Conservation (phyloP, 75 land plant species). For the Picea glauca region DNA sequence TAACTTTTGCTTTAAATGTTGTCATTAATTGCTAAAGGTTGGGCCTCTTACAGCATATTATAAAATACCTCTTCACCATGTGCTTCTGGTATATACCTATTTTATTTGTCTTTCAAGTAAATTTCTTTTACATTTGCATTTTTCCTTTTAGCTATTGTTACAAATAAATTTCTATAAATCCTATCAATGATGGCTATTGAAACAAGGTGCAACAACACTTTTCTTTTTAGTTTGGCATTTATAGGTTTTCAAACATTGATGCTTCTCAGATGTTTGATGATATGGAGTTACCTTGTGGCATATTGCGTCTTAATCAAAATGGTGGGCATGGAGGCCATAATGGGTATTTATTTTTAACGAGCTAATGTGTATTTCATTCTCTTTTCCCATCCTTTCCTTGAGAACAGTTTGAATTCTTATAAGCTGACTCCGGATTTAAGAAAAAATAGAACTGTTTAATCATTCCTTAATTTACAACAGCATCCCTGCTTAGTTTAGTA, state of each 20-base stretch:
- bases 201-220: not conserved
- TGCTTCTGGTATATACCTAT: conserved; percentile 60
- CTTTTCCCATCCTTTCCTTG: not conserved
- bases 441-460: not conserved
- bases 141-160: not conserved
- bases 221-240: not conserved
- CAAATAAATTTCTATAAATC: not conserved
- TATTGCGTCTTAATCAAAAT: conserved; percentile 55
- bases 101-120: not conserved
- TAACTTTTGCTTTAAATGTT: not conserved
- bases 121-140: not conserved
- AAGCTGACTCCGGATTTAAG: not conserved
- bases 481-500: not conserved
- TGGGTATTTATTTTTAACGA: conserved; percentile 47
- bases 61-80: conserved; percentile 72
- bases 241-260: not conserved
- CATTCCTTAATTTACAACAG: not conserved
- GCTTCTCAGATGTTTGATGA: conserved; percentile 76
- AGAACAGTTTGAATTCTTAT: not conserved
- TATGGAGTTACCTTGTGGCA: conserved; percentile 88
- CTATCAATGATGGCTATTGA: not conserved
- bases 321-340: conserved; percentile 86
- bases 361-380: not conserved
- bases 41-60: conserved; percentile 87
- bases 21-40: conserved; percentile 24